These are phyloP conservation scores for Ceriops tagal DNA, from an alignment of 345 rosid genomes.

Conservation along the genomic window DNA sequence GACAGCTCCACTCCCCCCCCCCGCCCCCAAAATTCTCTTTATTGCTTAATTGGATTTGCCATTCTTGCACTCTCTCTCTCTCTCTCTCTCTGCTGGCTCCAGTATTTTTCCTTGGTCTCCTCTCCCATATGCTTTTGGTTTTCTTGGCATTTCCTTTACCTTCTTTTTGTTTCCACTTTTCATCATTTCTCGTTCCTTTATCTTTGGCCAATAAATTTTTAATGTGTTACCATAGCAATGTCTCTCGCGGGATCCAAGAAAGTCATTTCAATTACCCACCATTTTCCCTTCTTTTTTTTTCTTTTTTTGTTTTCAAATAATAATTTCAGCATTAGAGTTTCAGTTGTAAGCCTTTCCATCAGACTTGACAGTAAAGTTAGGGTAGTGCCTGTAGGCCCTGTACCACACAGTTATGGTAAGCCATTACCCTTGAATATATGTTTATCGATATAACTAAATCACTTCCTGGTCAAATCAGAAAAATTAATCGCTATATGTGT, in stretches of 20 bases:
- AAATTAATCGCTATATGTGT: too few relatives aligned
- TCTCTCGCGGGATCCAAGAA: conserved; percentile 77
- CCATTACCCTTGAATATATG: too few relatives aligned
- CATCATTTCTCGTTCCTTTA: conserved; percentile 53
- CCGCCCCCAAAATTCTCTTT: too few relatives aligned
- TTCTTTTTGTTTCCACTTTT: conserved; percentile 39
- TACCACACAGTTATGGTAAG: too few relatives aligned
- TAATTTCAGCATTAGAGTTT: background rate
- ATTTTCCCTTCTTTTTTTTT: background rate
- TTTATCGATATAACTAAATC: too few relatives aligned
- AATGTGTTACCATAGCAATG: conserved; percentile 18
- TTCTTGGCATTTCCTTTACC: conserved; percentile 35
- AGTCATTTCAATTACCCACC: conserved; percentile 43
- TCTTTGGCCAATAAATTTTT: conserved; percentile 30
- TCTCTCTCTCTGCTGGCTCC: background rate
- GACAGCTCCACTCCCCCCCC: too few relatives aligned
- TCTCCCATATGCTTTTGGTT: conserved; percentile 18
- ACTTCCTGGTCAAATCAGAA: too few relatives aligned
- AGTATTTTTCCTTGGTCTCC: conserved; percentile 32
- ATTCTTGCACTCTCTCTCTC: background rate
- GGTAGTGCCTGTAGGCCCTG: too few relatives aligned
- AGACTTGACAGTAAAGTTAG: too few relatives aligned
- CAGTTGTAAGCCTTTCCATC: conserved; percentile 2
- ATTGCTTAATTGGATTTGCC: too few relatives aligned
- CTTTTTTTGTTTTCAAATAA: too few relatives aligned